These are phyloP conservation scores for Saposhnikovia divaricata DNA, from an alignment of 129 eudicot species.

Conservation along the genomic window DNA sequence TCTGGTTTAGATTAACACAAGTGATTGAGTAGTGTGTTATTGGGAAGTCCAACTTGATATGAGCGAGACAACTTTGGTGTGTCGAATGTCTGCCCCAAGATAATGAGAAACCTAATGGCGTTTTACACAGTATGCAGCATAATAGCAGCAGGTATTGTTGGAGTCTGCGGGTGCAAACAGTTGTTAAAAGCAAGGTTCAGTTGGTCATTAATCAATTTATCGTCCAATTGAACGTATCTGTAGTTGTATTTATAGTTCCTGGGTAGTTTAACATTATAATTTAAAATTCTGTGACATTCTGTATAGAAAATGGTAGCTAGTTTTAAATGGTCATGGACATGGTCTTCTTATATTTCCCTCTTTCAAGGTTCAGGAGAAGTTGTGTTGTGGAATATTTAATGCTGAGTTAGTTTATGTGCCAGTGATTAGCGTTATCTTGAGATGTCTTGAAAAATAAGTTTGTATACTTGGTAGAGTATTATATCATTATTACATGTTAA, in stretches of 20 bases:
- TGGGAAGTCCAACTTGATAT: not conserved
- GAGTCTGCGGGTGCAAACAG: not conserved
- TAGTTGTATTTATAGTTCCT: not conserved
- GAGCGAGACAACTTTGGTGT: not conserved
- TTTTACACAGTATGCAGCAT: not conserved
- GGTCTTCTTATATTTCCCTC: not conserved
- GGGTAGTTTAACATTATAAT: not conserved
- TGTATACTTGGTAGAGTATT: not conserved
- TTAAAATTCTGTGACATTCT: not conserved
- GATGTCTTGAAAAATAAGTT: not conserved
- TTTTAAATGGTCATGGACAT: not conserved
- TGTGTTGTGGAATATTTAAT: not conserved
- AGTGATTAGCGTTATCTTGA: not conserved
- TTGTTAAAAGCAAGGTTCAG: not conserved
- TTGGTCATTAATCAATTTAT: not conserved
- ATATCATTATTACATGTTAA: not conserved
- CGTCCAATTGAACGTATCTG: not conserved
- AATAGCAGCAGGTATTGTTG: not conserved
- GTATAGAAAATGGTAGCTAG: not conserved
- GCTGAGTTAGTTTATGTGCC: not conserved
- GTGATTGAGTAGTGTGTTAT: not conserved
- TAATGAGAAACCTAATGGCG: not conserved
- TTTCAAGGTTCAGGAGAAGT: not conserved
- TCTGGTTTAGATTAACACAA: conserved; percentile 32
- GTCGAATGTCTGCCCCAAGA: not conserved